Base-by-base conservation (phyloP, 768 basidiomycete species). In the Paxillus involutus region DNA sequence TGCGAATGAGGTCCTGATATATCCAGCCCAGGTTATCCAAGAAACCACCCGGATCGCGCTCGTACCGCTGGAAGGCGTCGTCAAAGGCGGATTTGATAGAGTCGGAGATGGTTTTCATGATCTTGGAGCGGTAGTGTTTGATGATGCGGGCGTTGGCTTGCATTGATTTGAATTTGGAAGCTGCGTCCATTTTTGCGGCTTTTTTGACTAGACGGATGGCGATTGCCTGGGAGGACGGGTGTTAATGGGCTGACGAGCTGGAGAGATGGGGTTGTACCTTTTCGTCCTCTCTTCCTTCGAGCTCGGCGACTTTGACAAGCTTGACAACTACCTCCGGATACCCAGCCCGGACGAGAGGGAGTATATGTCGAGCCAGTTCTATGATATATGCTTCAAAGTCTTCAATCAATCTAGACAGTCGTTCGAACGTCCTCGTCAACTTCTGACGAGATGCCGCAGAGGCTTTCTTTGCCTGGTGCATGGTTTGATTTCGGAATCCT, bases 161-260 rank as follows among this genome's bases (percentile, higher is more conserved):
- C 80, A 95, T 85, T 13, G 93, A 96, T 65, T 85, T 91, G 75
- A 93, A 95, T 70, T 92, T 94, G 11, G 91, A 87, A 1, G 97
- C 92, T 17, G 94, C 90, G 63, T 96, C 95, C 68, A 90, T 78
- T 64, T 92, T 94, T 7, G 92, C 91, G 2, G 91, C 88, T 69
- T 94, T 96, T 71, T 94, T 96, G 53, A 98, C 89, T 19, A 99
- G 87, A 48, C 89, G 83, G 66, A 98, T 91, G 36, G 91, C 95
- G 32, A 97, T 86, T 7, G 96, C 92, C 94, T 96, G 59, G 1
- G 11, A 47, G 44, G 4, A 49, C 35, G n/a, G 40, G 21, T 53
- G 16, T 54, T 10, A 52, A 42, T 5, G n/a, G 7, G 3, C 7
- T 11, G 19, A 43, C 26, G 8, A 8, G 3, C n/a, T 7, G n/a